Conservation (phyloP, 441 rosid genomes). For the Kokia cookei region DNA sequence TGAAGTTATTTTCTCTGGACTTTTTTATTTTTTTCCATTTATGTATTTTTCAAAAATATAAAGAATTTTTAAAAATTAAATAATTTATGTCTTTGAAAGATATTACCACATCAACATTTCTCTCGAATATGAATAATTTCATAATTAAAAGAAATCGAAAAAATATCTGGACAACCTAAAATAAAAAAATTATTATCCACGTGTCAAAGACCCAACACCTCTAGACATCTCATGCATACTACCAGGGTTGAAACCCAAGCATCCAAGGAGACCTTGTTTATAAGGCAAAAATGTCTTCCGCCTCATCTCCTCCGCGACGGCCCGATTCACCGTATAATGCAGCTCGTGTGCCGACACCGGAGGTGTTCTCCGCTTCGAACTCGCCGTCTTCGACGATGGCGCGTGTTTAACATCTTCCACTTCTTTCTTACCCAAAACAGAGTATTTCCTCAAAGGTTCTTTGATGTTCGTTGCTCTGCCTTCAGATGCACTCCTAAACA, state of each 20-base stretch:
- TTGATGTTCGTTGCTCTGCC: conserved; percentile 52
- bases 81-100: neutral
- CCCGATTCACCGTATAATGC: conserved; percentile 76
- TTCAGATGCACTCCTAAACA: conserved; percentile 87
- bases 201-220: conserved; percentile 70
- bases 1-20: neutral
- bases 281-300: conserved; percentile 82
- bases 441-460: conserved; percentile 45
- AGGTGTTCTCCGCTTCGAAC: conserved; percentile 38
- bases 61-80: too few relatives aligned
- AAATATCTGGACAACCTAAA: neutral
- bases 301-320: conserved; percentile 81
- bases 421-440: conserved; percentile 38
- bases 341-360: conserved; percentile 72
- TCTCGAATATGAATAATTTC: neutral
- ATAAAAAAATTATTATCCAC: neutral
- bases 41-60: too few relatives aligned
- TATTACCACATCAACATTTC: neutral
- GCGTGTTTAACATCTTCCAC: conserved; percentile 39
- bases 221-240: conserved; percentile 51
- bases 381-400: conserved; percentile 8
- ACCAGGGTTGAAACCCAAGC: conserved; percentile 25
- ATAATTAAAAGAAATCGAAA: neutral
- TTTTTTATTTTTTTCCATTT: neutral
- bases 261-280: conserved; percentile 77